Evolutionary conservation across 805 yeast genomes (phyloP), one percentile per base, ranked within the genome.

Genomic region (Suhomyces sp.): DNA sequence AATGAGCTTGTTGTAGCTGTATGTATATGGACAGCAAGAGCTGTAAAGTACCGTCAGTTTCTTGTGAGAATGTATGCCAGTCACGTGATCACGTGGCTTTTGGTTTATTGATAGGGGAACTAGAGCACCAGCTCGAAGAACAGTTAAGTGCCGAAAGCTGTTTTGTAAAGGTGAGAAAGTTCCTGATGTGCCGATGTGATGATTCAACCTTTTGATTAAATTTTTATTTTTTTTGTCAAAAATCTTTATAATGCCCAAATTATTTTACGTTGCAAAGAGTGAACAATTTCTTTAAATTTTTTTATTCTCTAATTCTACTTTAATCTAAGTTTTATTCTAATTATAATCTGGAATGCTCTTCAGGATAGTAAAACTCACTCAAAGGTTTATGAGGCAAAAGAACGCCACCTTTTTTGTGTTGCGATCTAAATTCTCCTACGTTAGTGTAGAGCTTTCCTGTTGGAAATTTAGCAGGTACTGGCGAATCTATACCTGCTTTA

Each of bases 341-440:
- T 46, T 53, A 60, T 20, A 62, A 54, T 40, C 57, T 46, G 3
- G 48, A 46, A 12, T 46, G 48, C 5, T 46, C 48, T n/a, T 57
- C 63, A 21, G 61, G 63, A 49, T 61, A 63, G 51, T 63, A 65
- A 56, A 59, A 71, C 13, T 60, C 57, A 9, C 58, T 52, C 47
- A 71, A 60, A 2, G 62, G 61, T 19, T 54, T 53, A 43, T 62
- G 62, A 1, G 96, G 90, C 47, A 63, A 66, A 8, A 94, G 88
- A n/a, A 84, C 78, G 1, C 81, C 80, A 0, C 91, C 86, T 47
- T 82, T 61, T 43, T 71, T 72, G 56, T 82, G 66, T 2, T 66
- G 63, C 17, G 82, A 67, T 65, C 86, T 86, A 76, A 89, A 87
- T 24, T 68, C 74, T 1, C 81, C 83, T 22, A 78, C 65, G 54